Percentiles rank a stretch among this genome's conserved stretches.
phyloP scores from a whole-genome alignment of 2,329 filamentous ascomycete species.

The Fusarium sp. region DNA sequence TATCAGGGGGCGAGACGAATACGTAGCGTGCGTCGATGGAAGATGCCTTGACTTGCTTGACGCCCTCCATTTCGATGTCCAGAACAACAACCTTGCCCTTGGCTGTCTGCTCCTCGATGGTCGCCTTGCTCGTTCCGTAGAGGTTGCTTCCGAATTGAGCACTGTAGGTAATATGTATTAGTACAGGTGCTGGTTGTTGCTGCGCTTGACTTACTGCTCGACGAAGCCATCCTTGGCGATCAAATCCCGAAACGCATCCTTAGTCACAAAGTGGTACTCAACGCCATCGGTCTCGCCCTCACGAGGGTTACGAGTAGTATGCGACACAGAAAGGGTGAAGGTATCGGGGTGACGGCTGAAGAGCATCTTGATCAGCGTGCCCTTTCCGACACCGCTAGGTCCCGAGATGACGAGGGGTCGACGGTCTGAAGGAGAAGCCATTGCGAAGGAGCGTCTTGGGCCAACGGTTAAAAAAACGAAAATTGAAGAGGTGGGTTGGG shows the following conservation, averaged over 20 bases:
- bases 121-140: conserved; percentile 86
- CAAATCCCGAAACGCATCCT: conserved; percentile 74
- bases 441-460: conserved; percentile 36
- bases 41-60: conserved; percentile 90
- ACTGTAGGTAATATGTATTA: conserved; percentile 37
- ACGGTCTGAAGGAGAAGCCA: conserved; percentile 57
- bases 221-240: conserved; percentile 79
- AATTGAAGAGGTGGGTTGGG: too few species aligned
- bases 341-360: conserved; percentile 66
- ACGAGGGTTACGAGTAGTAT: conserved; percentile 87
- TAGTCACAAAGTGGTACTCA: conserved; percentile 83
- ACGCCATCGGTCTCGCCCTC: conserved; percentile 78
- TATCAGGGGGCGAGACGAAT: conserved; percentile 84
- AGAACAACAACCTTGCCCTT: conserved; percentile 82
- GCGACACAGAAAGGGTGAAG: conserved; percentile 70
- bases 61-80: conserved; percentile 97
- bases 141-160: conserved; percentile 87
- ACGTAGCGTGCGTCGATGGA: conserved; percentile 82
- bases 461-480: not conserved
- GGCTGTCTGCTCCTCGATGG: conserved; percentile 79
- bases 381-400: conserved; percentile 84
- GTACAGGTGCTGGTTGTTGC: not conserved
- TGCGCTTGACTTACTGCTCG: conserved; percentile 63
- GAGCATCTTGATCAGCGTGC: conserved; percentile 79
- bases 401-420: conserved; percentile 83